Evolutionary conservation across 257 asterid genomes (phyloP), one percentile per base, ranked within the genome.

Genomic region (Catharanthus roseus): DNA sequence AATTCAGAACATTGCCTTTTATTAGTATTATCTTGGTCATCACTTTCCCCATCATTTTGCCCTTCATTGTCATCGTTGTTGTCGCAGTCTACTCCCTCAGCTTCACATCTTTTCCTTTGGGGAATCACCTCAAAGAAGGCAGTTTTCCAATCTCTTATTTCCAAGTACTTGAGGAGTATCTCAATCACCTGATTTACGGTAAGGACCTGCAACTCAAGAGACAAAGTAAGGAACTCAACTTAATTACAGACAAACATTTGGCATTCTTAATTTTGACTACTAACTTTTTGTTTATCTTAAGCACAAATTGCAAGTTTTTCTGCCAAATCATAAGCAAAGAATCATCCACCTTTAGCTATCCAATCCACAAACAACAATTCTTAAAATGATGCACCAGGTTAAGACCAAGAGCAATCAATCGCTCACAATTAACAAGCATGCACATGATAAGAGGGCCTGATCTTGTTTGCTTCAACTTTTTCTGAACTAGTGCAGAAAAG

Each of bases 121-220:
- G 99, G 99, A 77, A 93, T 87, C 72, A 93, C 99, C 63, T 85
- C 74, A 65, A 88, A 90, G 82, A 93, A 91, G 15, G 97, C 86
- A 23, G 77, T 74, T 75, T 89, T 89, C 99, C 99, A 93, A 77
- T 89, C 91, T 81, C 80, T 82, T 38, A 87, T 78, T 83, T 89
- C 97, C 85, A 89, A 58, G 84, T 77, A 93, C 80, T 85, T 91
- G 77, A 91, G 90, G 53, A 93, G 77, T 83, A 93, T 91, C 86
- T 91, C 97, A 23, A 88, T 84, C 60, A 91, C 97, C 85, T 91
- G 97, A 84, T 93, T 93, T 77, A 93, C 97, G 0, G 99, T 91
- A 69, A 93, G 95, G 73, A 93, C 97, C 99, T 93, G 83, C 50
- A n/a, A 74, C 8, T 12, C 68, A 41, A 54, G 2, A 23, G 10